Evolutionary conservation across 2,329 filamentous ascomycete genomes (phyloP).

Genomic region (Penicillium psychrosexuale): DNA sequence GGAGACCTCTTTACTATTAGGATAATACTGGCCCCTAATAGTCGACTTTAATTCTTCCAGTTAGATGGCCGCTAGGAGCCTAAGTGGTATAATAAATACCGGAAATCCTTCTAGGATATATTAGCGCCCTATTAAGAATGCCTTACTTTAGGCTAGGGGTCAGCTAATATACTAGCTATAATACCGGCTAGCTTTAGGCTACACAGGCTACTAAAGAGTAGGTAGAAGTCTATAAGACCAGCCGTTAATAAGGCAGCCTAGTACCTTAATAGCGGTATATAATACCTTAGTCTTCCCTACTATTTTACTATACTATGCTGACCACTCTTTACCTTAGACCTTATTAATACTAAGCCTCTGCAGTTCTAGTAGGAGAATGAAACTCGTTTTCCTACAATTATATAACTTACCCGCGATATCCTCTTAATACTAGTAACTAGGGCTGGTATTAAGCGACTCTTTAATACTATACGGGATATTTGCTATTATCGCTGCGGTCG

Average conservation of each 20-base stretch:
- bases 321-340: background rate
- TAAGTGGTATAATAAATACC: background rate
- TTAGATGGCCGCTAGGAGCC: background rate
- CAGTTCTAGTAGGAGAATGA: background rate
- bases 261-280: background rate
- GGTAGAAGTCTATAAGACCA: background rate
- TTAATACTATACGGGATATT: background rate
- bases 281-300: background rate
- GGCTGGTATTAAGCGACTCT: no score
- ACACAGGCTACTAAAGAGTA: background rate
- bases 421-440: background rate
- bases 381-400: background rate
- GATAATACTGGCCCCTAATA: background rate
- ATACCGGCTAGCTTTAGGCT: background rate
- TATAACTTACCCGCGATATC: background rate
- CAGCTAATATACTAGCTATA: background rate
- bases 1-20: background rate
- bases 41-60: background rate
- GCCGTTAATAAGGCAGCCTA: background rate
- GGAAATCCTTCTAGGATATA: background rate
- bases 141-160: background rate
- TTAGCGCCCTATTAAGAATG: background rate
- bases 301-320: background rate
- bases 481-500: background rate
- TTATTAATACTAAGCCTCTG: background rate